Evolutionary conservation across 306 rosid species (phyloP).

Genomic region (Cucurbita maxima): DNA sequence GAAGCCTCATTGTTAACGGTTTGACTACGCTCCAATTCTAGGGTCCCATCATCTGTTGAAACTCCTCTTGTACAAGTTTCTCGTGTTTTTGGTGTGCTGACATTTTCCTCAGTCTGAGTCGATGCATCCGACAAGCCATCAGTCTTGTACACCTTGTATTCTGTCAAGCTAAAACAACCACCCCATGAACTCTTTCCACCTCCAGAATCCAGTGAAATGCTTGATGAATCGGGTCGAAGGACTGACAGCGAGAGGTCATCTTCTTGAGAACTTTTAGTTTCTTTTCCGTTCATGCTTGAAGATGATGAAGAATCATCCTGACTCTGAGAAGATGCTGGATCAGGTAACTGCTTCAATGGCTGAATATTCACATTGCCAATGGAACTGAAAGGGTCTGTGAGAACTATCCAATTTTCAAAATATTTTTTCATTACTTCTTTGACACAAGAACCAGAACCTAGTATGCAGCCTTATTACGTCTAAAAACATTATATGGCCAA

Average conservation of each 20-base stretch:
- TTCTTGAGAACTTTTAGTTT: constrained; percentile 45
- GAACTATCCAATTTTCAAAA: constrained; percentile 6
- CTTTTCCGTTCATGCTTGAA: constrained; percentile 71
- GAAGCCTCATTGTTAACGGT: constrained; percentile 16
- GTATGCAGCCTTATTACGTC: neutral
- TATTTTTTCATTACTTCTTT: neutral
- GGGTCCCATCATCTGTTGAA: constrained; percentile 64
- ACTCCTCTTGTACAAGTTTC: constrained; percentile 79
- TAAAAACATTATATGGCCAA: neutral
- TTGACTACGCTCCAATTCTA: constrained; percentile 37
- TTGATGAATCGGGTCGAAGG: constrained; percentile 32
- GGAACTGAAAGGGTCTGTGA: constrained; percentile 46
- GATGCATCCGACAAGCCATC: constrained; percentile 80
- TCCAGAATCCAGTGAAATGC: constrained; percentile 48
- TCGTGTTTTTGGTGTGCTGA: constrained; percentile 18
- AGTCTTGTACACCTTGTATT: constrained; percentile 53
- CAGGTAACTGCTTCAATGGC: constrained; percentile 56
- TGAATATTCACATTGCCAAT: constrained; percentile 34
- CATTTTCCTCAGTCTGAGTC: constrained; percentile 75
- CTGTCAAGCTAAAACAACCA: constrained; percentile 50
- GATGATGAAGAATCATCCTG: constrained; percentile 68
- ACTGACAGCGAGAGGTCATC: constrained; percentile 49
- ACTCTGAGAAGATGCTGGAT: constrained; percentile 53
- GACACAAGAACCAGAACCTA: neutral
- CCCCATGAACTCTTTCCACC: constrained; percentile 39